Base-by-base conservation (phyloP, 768 basidiomycete species). In the Serendipita vermifera region DNA sequence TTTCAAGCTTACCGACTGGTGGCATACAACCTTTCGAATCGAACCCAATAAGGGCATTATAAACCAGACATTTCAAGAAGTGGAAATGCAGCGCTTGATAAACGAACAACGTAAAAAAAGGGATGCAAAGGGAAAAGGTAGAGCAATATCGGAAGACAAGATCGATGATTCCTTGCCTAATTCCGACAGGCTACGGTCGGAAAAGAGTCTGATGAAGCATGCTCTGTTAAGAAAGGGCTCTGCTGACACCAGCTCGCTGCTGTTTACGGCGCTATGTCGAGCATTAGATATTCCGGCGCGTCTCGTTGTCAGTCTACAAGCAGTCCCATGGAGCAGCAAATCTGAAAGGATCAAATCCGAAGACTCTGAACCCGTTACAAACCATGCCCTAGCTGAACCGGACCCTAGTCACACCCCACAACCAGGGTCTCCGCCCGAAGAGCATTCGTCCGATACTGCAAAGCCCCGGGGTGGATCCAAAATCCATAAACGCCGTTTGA, bases 161-260 rank as follows among this genome's bases (percentile, higher is more conserved):
- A 74, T 75, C 33, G 93, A 94, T 67, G 64, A 73, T 2, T 78
- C n/a, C n/a, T n/a, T n/a, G n/a, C n/a, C n/a, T n/a, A n/a, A 29
- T 9, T 51, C 46, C n/a, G 46, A 51, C n/a, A 15, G 46, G n/a
- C 7, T 96, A 27, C 75, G 83, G 41, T 83, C 81, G 53, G 72
- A 76, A 13, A 92, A 93, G 65, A 91, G 88, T 60, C 74, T 97
- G 35, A 92, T 93, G 87, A 97, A 96, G 65, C 90, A 93, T 65
- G 85, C 82, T 0, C 70, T 97, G 17, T 82, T 85, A 76, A 77
- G 76, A 55, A 74, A 70, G 58, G 96, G 93, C 5, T 85, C 82
- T 22, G 76, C 87, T 59, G 96, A 99, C 66, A 79, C 80, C 35
- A 86, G 85, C 57, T 85, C 90, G 0, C 90, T 94, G 62, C 75